phyloP scores from a whole-genome alignment of 2,329 filamentous ascomycete species.

The Neonectria faginata region DNA sequence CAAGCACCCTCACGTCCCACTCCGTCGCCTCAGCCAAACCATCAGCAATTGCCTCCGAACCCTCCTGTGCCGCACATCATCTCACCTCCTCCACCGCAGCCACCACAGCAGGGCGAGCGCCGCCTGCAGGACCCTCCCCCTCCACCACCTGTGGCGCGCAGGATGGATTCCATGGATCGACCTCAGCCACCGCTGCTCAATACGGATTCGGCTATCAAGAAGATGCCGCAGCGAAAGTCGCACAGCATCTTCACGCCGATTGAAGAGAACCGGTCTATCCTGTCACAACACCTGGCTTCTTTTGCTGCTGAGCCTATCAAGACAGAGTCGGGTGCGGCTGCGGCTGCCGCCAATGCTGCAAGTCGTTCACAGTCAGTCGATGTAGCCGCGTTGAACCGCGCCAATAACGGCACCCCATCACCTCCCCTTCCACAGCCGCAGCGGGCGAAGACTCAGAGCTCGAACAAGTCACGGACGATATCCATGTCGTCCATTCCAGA shows the following conservation, averaged over 20 bases:
- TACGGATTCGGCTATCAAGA: conserved; percentile 66
- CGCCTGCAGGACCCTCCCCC: conserved; percentile 64
- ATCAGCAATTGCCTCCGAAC: conserved; percentile 62
- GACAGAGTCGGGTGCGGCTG: conserved; percentile 50
- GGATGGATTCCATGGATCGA: conserved; percentile 61
- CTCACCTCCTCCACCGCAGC: conserved; percentile 64
- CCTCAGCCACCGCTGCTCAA: conserved; percentile 61
- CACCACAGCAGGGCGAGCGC: conserved; percentile 52
- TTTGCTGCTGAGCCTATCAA: conserved; percentile 67
- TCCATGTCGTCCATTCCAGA: conserved; percentile 75
- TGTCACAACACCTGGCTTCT: conserved; percentile 83
- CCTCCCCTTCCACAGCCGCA: conserved; percentile 65
- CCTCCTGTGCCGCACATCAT: conserved; percentile 61
- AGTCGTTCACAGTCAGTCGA: conserved; percentile 74
- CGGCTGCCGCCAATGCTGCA: conserved; percentile 42
- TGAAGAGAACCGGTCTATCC: conserved; percentile 88
- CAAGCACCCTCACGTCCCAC: conserved; percentile 62
- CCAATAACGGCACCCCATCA: conserved; percentile 62
- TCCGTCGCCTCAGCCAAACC: conserved; percentile 69
- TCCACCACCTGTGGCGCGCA: conserved; percentile 63
- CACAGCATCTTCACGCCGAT: conserved; percentile 98
- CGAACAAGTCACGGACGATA: conserved; percentile 59
- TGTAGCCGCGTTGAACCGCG: conserved; percentile 66
- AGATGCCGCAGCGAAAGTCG: conserved; percentile 79
- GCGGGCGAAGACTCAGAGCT: conserved; percentile 60